Base-by-base conservation (phyloP, 768 basidiomycete species). In the Lanmaoa pseudosensibilis region DNA sequence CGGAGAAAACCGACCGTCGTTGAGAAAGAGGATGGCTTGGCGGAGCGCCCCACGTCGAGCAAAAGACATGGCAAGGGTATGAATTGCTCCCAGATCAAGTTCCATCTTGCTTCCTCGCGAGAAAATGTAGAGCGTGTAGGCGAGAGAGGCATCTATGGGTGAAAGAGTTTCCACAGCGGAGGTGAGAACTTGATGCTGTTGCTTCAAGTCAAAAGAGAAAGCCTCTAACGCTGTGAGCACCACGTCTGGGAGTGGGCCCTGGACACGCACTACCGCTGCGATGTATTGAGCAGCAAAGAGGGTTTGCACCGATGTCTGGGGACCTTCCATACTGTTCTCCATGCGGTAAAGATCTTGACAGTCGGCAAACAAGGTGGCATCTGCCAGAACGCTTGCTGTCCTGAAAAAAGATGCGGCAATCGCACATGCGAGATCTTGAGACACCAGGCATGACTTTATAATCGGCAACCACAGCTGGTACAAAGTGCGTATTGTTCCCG, bases 351-450 rank as follows among this genome's bases (percentile, higher is more conserved):
- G 74, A 12, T 62, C 69, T 44, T 63, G 65, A 56, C 78, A 81
- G 3, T 61, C 73, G 6, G 71, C 65, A 34, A 72, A 67, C 12
- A 85, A 60, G 10, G 66, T 57, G 1, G 52, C 62, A 51, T 84
- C 80, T 6, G 57, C 62, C 7, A 77, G 67, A n/a, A 64, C 55
- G 16, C 68, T 74, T 9, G 82, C 74, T 33, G 83, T 62, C 43
- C 72, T 78, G 32, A 85, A 67, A 62, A 85, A 83, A 1, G 79
- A 67, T 7, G 74, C 68, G 5, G 74, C 59, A 36, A 82, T 68
- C 9, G 72, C 71, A 27, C 60, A 57, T 4, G 58, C 44, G 21
- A 70, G 43, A 39, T 58, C 56, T 21, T 75, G 75, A n/a, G 73
- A 65, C 8, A 80, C 69, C 3, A 63, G 54, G 67, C 65, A 25